Conservation (phyloP, 768 basidiomycete genomes). For the Boletus rufocinnamomeus region DNA sequence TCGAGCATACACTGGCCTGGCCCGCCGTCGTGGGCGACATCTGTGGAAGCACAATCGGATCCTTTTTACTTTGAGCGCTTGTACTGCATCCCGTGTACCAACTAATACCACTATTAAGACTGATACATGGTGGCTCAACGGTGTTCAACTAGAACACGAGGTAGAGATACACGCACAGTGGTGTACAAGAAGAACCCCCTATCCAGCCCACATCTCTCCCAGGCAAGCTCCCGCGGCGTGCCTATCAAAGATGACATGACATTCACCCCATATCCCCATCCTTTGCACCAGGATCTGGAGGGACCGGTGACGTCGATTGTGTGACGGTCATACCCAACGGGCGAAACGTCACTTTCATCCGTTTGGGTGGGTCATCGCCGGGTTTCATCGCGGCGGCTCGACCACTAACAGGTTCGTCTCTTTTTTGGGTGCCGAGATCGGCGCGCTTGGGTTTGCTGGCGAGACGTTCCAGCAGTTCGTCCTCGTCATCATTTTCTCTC, state of each 20-base stretch:
- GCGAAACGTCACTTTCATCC: slow-evolving; percentile 75
- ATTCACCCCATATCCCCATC: slow-evolving; percentile 73
- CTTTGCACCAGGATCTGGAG: slow-evolving; percentile 68
- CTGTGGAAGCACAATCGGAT: neutral
- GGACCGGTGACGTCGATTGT: slow-evolving; percentile 41
- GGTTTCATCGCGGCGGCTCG: slow-evolving; percentile 32
- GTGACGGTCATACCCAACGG: slow-evolving; percentile 29
- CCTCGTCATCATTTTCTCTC: slow-evolving; percentile 70
- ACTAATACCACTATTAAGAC: slow-evolving; percentile 5
- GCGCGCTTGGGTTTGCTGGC: slow-evolving; percentile 57
- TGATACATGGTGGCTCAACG: slow-evolving; percentile 8
- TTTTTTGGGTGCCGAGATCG: slow-evolving; percentile 52
- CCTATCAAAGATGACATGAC: neutral
- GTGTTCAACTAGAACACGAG: slow-evolving; percentile 8
- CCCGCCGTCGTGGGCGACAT: too few relatives aligned
- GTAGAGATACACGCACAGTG: slow-evolving; percentile 12
- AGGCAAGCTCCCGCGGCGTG: neutral
- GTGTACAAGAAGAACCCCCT: slow-evolving; percentile 5
- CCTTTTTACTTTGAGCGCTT: slow-evolving; percentile 1
- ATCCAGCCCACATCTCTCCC: slow-evolving; percentile 41
- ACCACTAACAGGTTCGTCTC: slow-evolving; percentile 26
- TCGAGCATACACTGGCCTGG: neutral
- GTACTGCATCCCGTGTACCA: slow-evolving; percentile 5
- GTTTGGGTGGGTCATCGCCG: slow-evolving; percentile 54
- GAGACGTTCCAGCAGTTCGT: slow-evolving; percentile 64